Base-by-base conservation (phyloP, 305 asterid genomes). In the Euphrasia arctica region DNA sequence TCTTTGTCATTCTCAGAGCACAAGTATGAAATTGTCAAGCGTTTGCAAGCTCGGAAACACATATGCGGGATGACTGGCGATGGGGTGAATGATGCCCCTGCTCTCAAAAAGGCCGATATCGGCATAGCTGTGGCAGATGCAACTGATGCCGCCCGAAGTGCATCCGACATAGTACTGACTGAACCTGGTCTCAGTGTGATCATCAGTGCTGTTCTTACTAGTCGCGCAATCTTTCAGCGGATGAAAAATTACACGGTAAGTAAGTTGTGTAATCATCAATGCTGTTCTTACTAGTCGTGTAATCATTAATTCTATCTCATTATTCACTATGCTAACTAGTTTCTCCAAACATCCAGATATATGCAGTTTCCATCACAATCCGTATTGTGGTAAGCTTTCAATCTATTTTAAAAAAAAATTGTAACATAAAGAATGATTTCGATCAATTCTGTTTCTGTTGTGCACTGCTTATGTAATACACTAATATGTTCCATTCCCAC, bases 41-140 rank as follows among this genome's bases (percentile, higher is more conserved):
- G 95, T 36, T 80, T 83, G 79, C 95, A 90, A 79, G 89, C 93
- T 60, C 84, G 77, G 77, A 89, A 89, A 57, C 95, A 89, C 66
- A 89, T 89, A 48, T 89, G 93, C 66, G 93, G 95, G 72, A 87
- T 87, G 95, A 83, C 91, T 64, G 94, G 95, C 9, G 94, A 90
- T 61, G 90, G 90, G 60, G 91, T 90, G 60, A 89, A 86, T 60
- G 89, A 85, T 70, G 91, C 93, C 51, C 92, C 93, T 52, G 92
- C 90, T 18, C 88, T 89, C n/a, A 86, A 86, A 76, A 89, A 75
- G 75, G 93, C 93, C 64, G 90, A 84, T 62, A 86, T 86, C 48
- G 92, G 90, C 18, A 84, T 89, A 60, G 95, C 91, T 65, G 95
- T 89, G 49, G 91, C 95, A 58, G 89, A 89, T 77, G 89, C 95